Percentiles rank a stretch among this genome's conserved stretches.
Conservation (phyloP, 306 rosid genomes). For the Oxytropis ochrocephala region DNA sequence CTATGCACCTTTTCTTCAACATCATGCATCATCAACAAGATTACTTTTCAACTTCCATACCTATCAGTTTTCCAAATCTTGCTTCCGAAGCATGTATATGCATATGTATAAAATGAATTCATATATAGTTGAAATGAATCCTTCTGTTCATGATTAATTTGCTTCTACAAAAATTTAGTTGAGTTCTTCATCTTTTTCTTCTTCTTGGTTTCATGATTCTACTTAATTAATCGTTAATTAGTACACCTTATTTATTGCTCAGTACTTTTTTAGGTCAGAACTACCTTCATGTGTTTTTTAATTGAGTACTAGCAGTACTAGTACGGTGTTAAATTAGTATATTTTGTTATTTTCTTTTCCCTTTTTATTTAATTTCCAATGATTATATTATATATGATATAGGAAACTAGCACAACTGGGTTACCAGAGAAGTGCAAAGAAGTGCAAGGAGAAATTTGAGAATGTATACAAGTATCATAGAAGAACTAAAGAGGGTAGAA, state of each 20-base stretch:
- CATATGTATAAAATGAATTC: no score
- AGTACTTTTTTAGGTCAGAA: slow-evolving; percentile 14
- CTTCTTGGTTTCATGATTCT: background rate
- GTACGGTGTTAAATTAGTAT: background rate
- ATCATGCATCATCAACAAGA: slow-evolving; percentile 6
- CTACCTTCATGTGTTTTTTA: background rate
- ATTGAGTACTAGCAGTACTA: background rate
- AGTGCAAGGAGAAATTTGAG: slow-evolving; percentile 96
- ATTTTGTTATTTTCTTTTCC: background rate
- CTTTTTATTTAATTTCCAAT: background rate
- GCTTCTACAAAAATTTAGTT: background rate
- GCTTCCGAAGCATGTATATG: no score
- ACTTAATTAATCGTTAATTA: background rate
- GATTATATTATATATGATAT: background rate
- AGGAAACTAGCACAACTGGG: slow-evolving; percentile 80
- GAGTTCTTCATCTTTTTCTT: background rate
- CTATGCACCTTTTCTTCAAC: background rate
- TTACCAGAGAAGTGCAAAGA: slow-evolving; percentile 72
- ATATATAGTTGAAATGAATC: background rate
- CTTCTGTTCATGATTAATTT: background rate
- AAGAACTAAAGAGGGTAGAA: slow-evolving; percentile 80
- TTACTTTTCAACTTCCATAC: no score
- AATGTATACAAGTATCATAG: slow-evolving; percentile 90
- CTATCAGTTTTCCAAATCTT: no score
- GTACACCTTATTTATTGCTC: slow-evolving; percentile 13